Conservation (phyloP, 805 yeast genomes). For the Spathaspora arborariae region DNA sequence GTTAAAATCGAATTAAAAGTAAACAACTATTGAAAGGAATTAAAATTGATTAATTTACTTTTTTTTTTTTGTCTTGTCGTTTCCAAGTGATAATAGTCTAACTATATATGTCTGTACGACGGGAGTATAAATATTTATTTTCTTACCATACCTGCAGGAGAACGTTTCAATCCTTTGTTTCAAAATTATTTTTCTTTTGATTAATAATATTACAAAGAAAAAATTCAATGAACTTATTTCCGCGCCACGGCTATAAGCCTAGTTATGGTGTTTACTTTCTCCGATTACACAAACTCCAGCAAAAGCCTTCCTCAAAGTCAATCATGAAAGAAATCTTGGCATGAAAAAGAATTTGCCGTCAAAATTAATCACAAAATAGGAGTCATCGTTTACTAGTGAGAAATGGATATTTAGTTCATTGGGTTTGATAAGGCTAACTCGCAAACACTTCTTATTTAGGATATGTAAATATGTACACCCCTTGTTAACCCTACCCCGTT, state of each 20-base stretch:
- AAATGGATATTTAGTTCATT: neutral
- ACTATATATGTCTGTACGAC: neutral
- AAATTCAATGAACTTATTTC: neutral
- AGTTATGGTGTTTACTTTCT: neutral
- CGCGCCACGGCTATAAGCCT: neutral
- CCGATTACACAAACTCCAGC: neutral
- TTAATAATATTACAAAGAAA: neutral
- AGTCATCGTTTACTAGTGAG: neutral
- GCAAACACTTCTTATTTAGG: neutral
- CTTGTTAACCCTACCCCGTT: neutral
- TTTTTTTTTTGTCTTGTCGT: neutral
- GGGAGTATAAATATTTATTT: neutral
- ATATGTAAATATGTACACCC: neutral
- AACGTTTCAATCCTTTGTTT: neutral
- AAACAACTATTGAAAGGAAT: neutral
- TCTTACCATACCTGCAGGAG: neutral
- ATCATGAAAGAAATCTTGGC: neutral
- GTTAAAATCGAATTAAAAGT: neutral
- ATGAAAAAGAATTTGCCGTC: too few relatives aligned
- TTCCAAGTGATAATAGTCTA: neutral
- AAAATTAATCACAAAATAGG: too few relatives aligned
- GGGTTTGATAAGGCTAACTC: neutral
- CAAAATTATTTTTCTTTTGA: neutral
- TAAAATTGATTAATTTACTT: neutral
- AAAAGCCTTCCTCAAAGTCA: neutral